Evolutionary conservation across 2,329 filamentous ascomycete genomes (phyloP), one percentile per base, ranked within the genome.

Genomic region (Arachnomyces sp.): DNA sequence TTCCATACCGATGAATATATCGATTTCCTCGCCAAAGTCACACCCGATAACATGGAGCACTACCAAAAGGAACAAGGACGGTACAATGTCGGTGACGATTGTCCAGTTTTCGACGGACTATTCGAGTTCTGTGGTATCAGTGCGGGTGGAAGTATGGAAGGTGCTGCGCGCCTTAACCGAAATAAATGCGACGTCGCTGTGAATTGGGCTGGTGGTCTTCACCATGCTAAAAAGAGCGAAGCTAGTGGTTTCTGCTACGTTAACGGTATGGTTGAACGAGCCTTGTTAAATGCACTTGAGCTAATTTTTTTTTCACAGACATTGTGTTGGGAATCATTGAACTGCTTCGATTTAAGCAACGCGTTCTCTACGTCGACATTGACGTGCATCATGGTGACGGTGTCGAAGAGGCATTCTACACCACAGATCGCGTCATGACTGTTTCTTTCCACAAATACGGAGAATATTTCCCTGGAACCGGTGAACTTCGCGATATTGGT

Each of bases 211-310:
- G 92, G 92, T 41, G 92, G 92, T 32, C 76, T 98, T 31, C 92
- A 98, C 63, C 92, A 98, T 58, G 92, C 92, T 30, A 95, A 96
- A 64, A 92, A 90, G 61, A 82, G 84, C 42, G 88, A 94, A 66
- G 90, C 92, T 0, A 92, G 85, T 34, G 92, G 92, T 0, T 98
- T 98, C 63, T 98, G 92, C 66, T 98, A 98, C 64, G 90, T 96
- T 67, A 98, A 98, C 63, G 90, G 62, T 66, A 55, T 44, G 52
- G 31, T 41, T 9, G 9, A n/a, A 13, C 28, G 13, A 9, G 13
- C 18, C 14, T 39, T 17, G 14, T 5, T n/a, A 6, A 25, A 9
- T 12, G 38, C 28, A 28, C 18, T 34, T 31, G 17, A 18, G 17
- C 11, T 36, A 41, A 46, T 57, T 42, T 57, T 42, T 45, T 18